Evolutionary conservation across 331 rosid species (phyloP).

Genomic region (Rhamnella rubrinervis): DNA sequence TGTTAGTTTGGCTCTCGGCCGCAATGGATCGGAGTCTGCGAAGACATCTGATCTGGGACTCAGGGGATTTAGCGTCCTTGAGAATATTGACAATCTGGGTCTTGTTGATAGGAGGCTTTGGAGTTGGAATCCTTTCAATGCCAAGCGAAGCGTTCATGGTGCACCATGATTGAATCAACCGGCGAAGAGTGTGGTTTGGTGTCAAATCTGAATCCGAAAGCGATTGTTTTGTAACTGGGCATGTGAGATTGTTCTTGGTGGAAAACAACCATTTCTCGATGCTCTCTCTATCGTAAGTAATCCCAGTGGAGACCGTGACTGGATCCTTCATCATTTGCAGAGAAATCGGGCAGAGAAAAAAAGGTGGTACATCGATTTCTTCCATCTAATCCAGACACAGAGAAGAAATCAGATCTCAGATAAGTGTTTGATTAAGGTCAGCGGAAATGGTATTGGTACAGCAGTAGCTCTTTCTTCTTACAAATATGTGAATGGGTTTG

Average conservation of each 20-base stretch:
- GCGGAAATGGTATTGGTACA: no score
- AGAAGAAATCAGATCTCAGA: no score
- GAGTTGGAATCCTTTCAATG: conserved; percentile 73
- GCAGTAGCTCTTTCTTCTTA: no score
- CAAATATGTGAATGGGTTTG: conserved; percentile 24
- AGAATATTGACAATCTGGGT: conserved; percentile 47
- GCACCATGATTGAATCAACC: conserved; percentile 88
- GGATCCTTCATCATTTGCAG: conserved; percentile 88
- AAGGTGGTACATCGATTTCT: conserved; percentile 69
- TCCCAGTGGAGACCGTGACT: conserved; percentile 65
- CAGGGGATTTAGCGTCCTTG: conserved; percentile 46
- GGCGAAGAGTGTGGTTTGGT: conserved; percentile 88
- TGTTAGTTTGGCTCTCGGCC: conserved; percentile 54
- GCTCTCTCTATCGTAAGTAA: conserved; percentile 75
- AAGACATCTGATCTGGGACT: conserved; percentile 36
- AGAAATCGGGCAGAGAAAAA: conserved; percentile 76
- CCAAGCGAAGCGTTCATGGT: conserved; percentile 73
- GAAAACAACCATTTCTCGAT: conserved; percentile 82
- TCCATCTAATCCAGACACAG: background rate
- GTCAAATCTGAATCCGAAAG: conserved; percentile 55
- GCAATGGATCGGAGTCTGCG: conserved; percentile 54
- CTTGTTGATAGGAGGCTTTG: conserved; percentile 59
- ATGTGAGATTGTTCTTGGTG: conserved; percentile 33
- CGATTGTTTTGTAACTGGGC: conserved; percentile 70
- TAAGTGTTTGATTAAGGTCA: no score